These are phyloP conservation scores for Sideroxylon spinosum DNA, from an alignment of 179 eudicot genomes.

Conservation along the genomic window DNA sequence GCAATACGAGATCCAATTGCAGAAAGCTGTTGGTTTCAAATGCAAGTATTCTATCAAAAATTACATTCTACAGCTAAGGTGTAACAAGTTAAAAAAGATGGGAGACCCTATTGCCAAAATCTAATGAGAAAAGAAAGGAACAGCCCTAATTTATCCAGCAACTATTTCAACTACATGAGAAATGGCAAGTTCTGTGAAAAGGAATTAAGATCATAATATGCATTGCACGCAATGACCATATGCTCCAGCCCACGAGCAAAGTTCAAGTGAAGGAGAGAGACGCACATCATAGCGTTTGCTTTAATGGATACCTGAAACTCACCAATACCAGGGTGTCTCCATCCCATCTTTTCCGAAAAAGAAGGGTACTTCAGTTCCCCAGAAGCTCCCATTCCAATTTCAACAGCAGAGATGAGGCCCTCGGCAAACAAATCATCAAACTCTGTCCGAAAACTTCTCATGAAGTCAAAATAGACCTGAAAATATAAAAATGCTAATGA, in stretches of 20 bases:
- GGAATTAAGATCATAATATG: not conserved
- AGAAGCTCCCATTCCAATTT: conserved; percentile 66
- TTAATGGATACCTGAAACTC: conserved; percentile 65
- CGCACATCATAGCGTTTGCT: conserved; percentile 19
- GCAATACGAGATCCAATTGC: too few species aligned
- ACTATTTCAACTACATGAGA: not conserved
- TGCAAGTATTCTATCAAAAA: not conserved
- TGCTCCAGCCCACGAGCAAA: not conserved
- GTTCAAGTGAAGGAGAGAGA: not conserved
- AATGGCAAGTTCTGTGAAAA: not conserved
- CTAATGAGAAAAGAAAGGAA: not conserved
- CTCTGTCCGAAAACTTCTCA: conserved; percentile 79
- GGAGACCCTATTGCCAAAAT: not conserved
- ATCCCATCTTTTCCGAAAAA: conserved; percentile 54
- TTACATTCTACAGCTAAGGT: not conserved
- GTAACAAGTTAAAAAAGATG: not conserved
- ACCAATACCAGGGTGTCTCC: conserved; percentile 79
- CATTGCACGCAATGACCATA: not conserved
- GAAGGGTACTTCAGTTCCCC: conserved; percentile 73
- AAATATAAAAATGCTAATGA: conserved; percentile 17
- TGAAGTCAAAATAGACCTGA: conserved; percentile 70
- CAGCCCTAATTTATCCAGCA: not conserved
- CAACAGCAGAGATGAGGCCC: conserved; percentile 50
- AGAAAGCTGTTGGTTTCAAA: too few species aligned
- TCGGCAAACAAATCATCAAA: conserved; percentile 51